These are phyloP conservation scores for Austropuccinia psidii DNA, from an alignment of 1,284 basidiomycete species.

Conservation along the genomic window DNA sequence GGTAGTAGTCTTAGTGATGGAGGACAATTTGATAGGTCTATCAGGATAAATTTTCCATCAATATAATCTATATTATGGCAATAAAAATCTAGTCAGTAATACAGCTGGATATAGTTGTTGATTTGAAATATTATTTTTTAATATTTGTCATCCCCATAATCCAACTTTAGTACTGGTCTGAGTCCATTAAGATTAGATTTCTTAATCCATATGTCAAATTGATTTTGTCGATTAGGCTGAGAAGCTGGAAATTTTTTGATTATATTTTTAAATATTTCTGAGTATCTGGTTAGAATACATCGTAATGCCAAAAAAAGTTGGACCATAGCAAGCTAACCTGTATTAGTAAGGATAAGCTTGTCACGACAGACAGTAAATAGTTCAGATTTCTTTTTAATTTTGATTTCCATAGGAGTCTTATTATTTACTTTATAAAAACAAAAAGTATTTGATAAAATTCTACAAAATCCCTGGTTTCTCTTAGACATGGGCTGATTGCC, in stretches of 20 bases:
- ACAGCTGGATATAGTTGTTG: no score
- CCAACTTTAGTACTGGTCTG: background rate
- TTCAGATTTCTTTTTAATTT: no score
- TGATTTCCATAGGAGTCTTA: no score
- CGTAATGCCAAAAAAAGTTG: background rate
- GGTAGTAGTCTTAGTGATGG: background rate
- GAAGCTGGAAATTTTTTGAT: background rate
- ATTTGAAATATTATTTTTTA: no score
- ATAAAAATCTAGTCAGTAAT: no score
- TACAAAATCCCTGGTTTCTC: no score
- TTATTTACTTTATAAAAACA: no score
- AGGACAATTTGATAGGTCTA: background rate
- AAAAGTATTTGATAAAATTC: no score
- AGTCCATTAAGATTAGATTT: background rate
- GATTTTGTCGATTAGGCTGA: background rate
- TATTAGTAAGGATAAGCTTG: background rate
- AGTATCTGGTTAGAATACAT: background rate
- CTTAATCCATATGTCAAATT: constrained; percentile 10
- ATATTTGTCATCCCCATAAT: no score
- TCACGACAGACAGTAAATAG: no score
- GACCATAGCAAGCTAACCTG: background rate
- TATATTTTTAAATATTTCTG: background rate
- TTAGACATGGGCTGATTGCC: no score
- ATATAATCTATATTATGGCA: background rate
- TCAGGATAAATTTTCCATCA: background rate